Conservation (phyloP, 768 basidiomycete genomes). For the Exidia glandulosa region DNA sequence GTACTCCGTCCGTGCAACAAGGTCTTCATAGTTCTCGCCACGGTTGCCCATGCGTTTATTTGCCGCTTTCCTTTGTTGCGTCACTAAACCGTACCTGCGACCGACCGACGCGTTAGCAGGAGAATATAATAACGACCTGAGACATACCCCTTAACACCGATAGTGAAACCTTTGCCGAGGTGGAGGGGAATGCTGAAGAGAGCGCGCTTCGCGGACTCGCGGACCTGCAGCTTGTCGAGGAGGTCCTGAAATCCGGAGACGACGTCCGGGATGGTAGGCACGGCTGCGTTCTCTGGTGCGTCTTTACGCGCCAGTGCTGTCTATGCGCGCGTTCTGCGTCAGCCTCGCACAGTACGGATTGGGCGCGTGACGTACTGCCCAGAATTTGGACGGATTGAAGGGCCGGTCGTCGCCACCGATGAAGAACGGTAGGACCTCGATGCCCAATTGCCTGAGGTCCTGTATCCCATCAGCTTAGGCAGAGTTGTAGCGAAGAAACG, state of each 20-base stretch:
- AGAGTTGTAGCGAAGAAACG: background rate
- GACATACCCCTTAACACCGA: constrained; percentile 68
- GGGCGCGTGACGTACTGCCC: constrained; percentile 41
- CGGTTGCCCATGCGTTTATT: constrained; percentile 78
- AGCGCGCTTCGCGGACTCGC: constrained; percentile 74
- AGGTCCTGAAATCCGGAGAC: constrained; percentile 34
- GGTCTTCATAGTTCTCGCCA: constrained; percentile 70
- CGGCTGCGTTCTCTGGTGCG: constrained; percentile 35
- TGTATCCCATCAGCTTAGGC: constrained; percentile 17
- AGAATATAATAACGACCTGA: background rate
- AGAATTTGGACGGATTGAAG: constrained; percentile 70
- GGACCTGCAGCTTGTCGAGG: constrained; percentile 53
- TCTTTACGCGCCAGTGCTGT: constrained; percentile 45
- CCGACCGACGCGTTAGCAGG: constrained; percentile 4
- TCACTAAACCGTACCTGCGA: constrained; percentile 76
- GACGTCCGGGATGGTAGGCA: constrained; percentile 64
- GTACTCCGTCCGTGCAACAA: constrained; percentile 55
- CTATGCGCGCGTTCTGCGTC: constrained; percentile 23
- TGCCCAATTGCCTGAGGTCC: constrained; percentile 76
- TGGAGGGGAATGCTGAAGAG: constrained; percentile 74
- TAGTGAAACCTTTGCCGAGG: constrained; percentile 59
- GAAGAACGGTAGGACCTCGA: constrained; percentile 80
- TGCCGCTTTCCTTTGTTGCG: constrained; percentile 73
- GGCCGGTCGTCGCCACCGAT: constrained; percentile 55
- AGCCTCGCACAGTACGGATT: background rate